phyloP scores from a whole-genome alignment of 352 stramenopile genomes.

The Phytophthora palmivora region DNA sequence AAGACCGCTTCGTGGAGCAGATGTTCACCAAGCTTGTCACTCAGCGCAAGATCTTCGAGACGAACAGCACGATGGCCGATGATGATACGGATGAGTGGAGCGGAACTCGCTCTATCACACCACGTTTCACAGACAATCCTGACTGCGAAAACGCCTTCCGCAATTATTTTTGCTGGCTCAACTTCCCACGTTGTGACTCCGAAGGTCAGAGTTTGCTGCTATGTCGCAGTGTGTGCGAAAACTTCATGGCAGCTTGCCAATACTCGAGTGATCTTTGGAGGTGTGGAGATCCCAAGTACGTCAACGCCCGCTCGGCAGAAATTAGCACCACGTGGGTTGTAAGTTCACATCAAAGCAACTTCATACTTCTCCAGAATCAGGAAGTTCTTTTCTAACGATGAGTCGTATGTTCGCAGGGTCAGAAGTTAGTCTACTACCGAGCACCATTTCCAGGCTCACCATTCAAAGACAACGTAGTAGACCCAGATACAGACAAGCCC shows the following conservation, averaged over 20 bases:
- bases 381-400: slow-evolving; percentile 2
- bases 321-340: slow-evolving; percentile 68
- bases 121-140: slow-evolving; percentile 85
- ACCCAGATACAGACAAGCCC: slow-evolving; percentile 74
- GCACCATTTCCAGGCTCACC: slow-evolving; percentile 81
- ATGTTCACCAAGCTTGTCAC: slow-evolving; percentile 70
- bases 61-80: slow-evolving; percentile 64
- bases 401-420: slow-evolving; percentile 44
- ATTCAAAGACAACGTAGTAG: slow-evolving; percentile 78
- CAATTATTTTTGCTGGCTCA: slow-evolving; percentile 93
- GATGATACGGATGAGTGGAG: slow-evolving; percentile 79
- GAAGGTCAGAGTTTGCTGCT: slow-evolving; percentile 82
- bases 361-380: not conserved
- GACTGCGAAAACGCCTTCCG: slow-evolving; percentile 92
- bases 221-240: slow-evolving; percentile 91
- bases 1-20: slow-evolving; percentile 74
- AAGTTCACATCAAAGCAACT: slow-evolving; percentile 27
- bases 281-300: slow-evolving; percentile 79
- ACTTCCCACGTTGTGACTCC: slow-evolving; percentile 92
- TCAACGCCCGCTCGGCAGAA: slow-evolving; percentile 74
- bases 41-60: slow-evolving; percentile 72
- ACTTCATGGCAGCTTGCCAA: slow-evolving; percentile 90
- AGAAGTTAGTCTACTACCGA: slow-evolving; percentile 77
- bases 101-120: slow-evolving; percentile 54
- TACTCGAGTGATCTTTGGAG: slow-evolving; percentile 87